Evolutionary conservation across 2,329 filamentous ascomycete species (phyloP).

Genomic region (Cladosporium phlei): DNA sequence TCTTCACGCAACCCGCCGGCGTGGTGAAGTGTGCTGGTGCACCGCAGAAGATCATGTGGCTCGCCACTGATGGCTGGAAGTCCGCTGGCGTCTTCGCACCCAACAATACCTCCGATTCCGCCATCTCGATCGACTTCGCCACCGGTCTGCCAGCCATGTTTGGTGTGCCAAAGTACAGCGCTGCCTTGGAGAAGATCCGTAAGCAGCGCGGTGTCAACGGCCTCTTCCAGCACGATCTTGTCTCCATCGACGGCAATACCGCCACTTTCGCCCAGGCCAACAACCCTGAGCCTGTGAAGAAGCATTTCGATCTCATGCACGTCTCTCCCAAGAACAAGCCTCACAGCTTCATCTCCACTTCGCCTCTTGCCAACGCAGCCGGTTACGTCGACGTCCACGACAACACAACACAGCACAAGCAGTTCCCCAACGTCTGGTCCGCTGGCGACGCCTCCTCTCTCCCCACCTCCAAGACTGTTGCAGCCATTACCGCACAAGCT

Average conservation of each 20-base stretch:
- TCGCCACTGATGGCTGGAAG: constrained; percentile 37
- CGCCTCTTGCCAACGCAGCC: constrained; percentile 31
- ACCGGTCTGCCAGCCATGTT: constrained; percentile 39
- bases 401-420: constrained; percentile 34
- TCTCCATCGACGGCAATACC: constrained; percentile 35
- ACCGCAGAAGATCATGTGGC: constrained; percentile 40
- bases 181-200: constrained; percentile 33
- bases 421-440: constrained; percentile 37
- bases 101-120: constrained; percentile 23
- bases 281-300: constrained; percentile 26
- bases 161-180: constrained; percentile 37
- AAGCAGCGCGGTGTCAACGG: constrained; percentile 34
- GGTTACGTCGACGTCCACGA: constrained; percentile 37
- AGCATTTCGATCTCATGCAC: constrained; percentile 36
- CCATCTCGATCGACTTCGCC: constrained; percentile 34
- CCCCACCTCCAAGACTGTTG: constrained; percentile 37
- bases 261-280: constrained; percentile 31
- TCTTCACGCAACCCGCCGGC: constrained; percentile 38
- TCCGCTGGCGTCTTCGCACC: constrained; percentile 32
- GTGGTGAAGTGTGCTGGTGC: constrained; percentile 38
- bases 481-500: constrained; percentile 35
- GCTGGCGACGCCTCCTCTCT: constrained; percentile 35
- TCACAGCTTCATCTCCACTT: constrained; percentile 34
- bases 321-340: constrained; percentile 37
- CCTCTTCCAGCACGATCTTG: constrained; percentile 36